Evolutionary conservation across 345 rosid genomes (phyloP).

Genomic region (Triadica sebifera): DNA sequence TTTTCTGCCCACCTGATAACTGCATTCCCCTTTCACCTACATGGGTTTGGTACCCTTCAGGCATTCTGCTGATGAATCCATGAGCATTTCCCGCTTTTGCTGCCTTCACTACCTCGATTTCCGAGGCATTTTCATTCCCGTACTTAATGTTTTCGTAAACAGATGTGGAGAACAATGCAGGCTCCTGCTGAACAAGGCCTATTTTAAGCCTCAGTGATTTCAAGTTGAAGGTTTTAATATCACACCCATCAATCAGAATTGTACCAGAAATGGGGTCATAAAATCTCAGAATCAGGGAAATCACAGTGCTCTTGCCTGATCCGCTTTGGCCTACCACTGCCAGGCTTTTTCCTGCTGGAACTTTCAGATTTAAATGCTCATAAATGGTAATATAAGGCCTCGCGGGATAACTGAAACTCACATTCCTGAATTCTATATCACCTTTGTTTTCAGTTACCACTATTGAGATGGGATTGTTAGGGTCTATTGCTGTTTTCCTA

Average conservation of each 20-base stretch:
- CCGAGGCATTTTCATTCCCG: slow-evolving; percentile 63
- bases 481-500: slow-evolving; percentile 49
- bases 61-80: slow-evolving; percentile 69
- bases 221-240: slow-evolving; percentile 55
- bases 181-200: slow-evolving; percentile 83
- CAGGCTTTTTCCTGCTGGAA: slow-evolving; percentile 57
- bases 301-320: slow-evolving; percentile 80
- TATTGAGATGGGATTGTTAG: slow-evolving; percentile 41
- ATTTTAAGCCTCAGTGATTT: slow-evolving; percentile 58
- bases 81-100: slow-evolving; percentile 83
- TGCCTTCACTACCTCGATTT: slow-evolving; percentile 63
- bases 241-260: slow-evolving; percentile 57
- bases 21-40: slow-evolving; percentile 81
- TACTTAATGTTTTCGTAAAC: slow-evolving; percentile 73
- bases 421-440: slow-evolving; percentile 54
- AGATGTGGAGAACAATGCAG: slow-evolving; percentile 68
- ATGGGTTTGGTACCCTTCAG: slow-evolving; percentile 65
- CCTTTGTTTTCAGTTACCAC: slow-evolving; percentile 47
- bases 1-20: slow-evolving; percentile 84
- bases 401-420: slow-evolving; percentile 62
- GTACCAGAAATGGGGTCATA: slow-evolving; percentile 60
- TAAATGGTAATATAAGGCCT: slow-evolving; percentile 60
- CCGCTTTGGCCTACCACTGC: slow-evolving; percentile 84
- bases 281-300: slow-evolving; percentile 64
- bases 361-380: slow-evolving; percentile 45